Evolutionary conservation across 805 yeast genomes (phyloP).

Genomic region (Myxozyma melibiosi): DNA sequence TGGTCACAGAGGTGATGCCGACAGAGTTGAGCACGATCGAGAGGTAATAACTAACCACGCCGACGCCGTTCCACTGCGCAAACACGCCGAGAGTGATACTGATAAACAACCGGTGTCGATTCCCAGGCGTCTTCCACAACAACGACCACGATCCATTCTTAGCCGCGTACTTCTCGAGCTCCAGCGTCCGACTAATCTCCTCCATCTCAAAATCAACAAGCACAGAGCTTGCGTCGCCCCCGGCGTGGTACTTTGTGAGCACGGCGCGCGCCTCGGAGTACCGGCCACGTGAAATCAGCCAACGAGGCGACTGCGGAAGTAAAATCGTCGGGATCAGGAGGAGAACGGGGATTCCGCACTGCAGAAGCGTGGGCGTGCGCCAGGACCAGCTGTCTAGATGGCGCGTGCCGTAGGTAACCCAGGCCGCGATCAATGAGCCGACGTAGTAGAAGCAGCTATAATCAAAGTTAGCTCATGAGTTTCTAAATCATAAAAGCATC

Average conservation of each 20-base stretch:
- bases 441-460: conserved; percentile 45
- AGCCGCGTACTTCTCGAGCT: conserved; percentile 44
- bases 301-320: conserved; percentile 69
- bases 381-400: conserved; percentile 47
- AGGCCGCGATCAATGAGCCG: conserved; percentile 54
- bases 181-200: conserved; percentile 46
- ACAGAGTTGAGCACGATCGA: conserved; percentile 54
- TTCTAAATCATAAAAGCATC: no score
- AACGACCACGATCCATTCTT: conserved; percentile 45
- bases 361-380: conserved; percentile 59
- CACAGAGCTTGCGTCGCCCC: conserved; percentile 42
- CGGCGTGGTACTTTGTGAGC: conserved; percentile 48
- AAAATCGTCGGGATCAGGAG: conserved; percentile 53
- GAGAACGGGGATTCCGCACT: conserved; percentile 51
- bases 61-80: conserved; percentile 55
- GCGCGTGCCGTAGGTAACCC: conserved; percentile 54
- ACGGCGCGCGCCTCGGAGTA: conserved; percentile 56
- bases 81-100: conserved; percentile 42
- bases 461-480: no score
- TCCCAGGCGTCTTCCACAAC: conserved; percentile 46
- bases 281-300: conserved; percentile 58
- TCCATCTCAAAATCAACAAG: conserved; percentile 46
- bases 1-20: conserved; percentile 51
- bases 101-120: conserved; percentile 49
- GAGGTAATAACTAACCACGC: conserved; percentile 55